Base-by-base conservation (phyloP, 1,284 basidiomycete genomes). In the Pseudozyma hubeiensis region DNA sequence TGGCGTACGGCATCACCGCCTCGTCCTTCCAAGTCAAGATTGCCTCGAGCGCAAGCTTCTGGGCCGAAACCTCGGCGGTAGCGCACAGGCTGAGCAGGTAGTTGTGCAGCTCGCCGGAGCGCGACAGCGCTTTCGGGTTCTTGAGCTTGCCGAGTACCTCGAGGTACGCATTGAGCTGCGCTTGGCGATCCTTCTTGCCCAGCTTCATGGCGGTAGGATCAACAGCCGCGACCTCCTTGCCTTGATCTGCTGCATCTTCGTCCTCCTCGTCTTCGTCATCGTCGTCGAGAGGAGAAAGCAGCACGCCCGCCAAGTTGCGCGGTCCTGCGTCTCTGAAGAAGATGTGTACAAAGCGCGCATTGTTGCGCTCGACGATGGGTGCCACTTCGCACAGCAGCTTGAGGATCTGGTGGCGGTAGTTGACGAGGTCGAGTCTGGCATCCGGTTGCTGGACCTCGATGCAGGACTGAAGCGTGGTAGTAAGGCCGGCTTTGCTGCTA, bases 81-180 rank as follows among this genome's bases (percentile, higher is more conserved):
- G 94, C 91, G 34, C 97, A 88, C n/a, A 94, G 88, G 16, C 88
- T 86, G 14, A 89, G 88, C 85, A 96, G 94, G 24, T 93, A 85
- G 0, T 84, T 64, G 61, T 89, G 89, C 16, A 99, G 87, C 0
- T 88, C 88, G 10, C 90, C 88, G 0, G 92, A 89, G 4, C 89
- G 88, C 79, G 90, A 89, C 1, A 97, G 87, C 0, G 93, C 92
- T 85, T 94, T 95, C 10, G 94, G 94, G 81, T 97, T 97, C 77
- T 87, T 87, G 83, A 99, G 93, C 83, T 94, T 95, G 60, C 92
- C 89, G 82, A 98, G 92, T 2, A 99, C 88, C 35, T 89, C 89
- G 30, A 99, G 89, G 85, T 87, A 31, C 94, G 88, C 87, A 14
- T 59, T 76, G 39, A 83, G 77, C 40, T 79, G 79, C 1, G 72